A percentile compares a stretch with the other conserved stretches of the same genome.
Evolutionary conservation across 345 rosid species (phyloP).

Genomic region (Reutealis trisperma): DNA sequence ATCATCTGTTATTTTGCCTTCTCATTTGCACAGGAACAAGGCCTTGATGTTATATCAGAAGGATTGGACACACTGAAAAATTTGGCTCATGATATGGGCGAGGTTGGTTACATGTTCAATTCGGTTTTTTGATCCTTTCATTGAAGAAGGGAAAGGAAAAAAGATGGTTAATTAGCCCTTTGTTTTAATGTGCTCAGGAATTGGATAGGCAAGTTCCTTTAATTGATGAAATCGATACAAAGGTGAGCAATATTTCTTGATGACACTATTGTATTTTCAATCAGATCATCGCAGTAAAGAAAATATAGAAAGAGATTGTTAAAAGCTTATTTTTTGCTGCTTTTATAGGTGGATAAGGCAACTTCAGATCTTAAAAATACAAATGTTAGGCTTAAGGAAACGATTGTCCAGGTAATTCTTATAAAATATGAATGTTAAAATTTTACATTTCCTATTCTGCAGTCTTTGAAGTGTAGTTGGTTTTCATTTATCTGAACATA

Average conservation of each 20-base stretch:
- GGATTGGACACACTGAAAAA: conserved; percentile 49
- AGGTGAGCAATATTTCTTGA: conserved; percentile 44
- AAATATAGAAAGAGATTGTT: not conserved
- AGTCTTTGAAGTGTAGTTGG: not conserved
- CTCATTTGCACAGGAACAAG: conserved; percentile 47
- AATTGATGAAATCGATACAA: conserved; percentile 77
- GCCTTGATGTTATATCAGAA: conserved; percentile 57
- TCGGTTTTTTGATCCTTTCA: conserved; percentile 3
- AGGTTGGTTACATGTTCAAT: conserved; percentile 45
- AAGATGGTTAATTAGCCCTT: conserved; percentile 7
- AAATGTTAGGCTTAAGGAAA: conserved; percentile 76
- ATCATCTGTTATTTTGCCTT: not conserved
- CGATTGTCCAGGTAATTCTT: conserved; percentile 53
- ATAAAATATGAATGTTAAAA: conserved; percentile 12
- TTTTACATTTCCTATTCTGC: not conserved
- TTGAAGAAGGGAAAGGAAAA: not conserved
- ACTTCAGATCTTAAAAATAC: conserved; percentile 65
- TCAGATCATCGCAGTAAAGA: conserved; percentile 5
- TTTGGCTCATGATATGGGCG: conserved; percentile 68
- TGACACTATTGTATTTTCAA: not conserved
- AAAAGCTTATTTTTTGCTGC: conserved; percentile 3
- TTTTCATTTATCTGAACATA: not conserved
- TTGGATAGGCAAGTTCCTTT: conserved; percentile 80
- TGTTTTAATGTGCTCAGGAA: conserved; percentile 46
- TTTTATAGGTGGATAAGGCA: conserved; percentile 69